phyloP scores from a whole-genome alignment of 345 rosid species.

The Kandelia obovata region DNA sequence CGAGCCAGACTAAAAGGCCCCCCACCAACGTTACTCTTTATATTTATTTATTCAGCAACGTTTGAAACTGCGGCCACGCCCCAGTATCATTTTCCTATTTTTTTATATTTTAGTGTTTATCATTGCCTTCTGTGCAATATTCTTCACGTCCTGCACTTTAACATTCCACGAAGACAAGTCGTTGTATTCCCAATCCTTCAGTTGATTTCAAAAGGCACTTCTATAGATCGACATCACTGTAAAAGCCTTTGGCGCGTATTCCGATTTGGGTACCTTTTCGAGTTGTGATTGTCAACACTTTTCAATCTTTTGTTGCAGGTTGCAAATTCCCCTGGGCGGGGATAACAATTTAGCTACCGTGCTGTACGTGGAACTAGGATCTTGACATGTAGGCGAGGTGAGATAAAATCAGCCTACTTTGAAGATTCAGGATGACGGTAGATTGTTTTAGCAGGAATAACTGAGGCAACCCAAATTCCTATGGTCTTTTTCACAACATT shows the following conservation, averaged over 20 bases:
- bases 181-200: not conserved
- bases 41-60: not conserved
- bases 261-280: no score
- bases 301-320: not conserved
- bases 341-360: not conserved
- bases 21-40: not conserved
- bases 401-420: no score
- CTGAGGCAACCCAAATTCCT: no score
- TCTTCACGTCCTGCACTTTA: slow-evolving; percentile 9
- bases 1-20: not conserved
- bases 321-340: not conserved
- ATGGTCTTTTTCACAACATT: no score
- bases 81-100: not conserved
- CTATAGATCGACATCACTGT: not conserved
- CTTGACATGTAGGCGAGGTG: not conserved
- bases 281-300: not conserved
- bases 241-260: not conserved
- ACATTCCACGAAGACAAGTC: not conserved
- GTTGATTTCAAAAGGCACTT: not conserved
- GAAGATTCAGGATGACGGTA: no score
- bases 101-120: not conserved
- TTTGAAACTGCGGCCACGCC: no score
- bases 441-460: no score
- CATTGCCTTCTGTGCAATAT: not conserved
- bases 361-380: not conserved